Base-by-base conservation (phyloP, 768 basidiomycete genomes). In the Mycena vulgaris region DNA sequence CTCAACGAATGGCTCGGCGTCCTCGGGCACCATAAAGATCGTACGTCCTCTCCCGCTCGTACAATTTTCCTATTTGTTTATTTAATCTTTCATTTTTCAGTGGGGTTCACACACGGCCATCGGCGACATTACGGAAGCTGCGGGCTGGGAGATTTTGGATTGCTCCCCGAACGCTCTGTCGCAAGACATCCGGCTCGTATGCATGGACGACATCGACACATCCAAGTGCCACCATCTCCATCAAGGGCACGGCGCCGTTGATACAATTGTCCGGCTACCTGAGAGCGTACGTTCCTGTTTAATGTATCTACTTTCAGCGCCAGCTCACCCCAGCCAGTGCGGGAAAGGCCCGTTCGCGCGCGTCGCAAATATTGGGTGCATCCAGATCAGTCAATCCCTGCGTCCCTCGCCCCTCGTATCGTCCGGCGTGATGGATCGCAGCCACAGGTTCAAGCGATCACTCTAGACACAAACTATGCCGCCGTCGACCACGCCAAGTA, bases 211-310 rank as follows among this genome's bases (percentile, higher is more conserved):
- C 56, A 49, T 33, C 13, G 35, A 53, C 45, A 28, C 23, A 14
- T 48, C 64, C 5, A 58, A 48, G 49, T 73, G 72, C 65, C 39
- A 67, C 27, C 68, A 73, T 30, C 68, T 73, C 14, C 68, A 42
- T 33, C 11, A 31, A 9, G 64, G 64, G 0, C 56, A 64, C 37
- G 78, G 80, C 17, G 80, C 78, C 2, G 79, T 70, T 23, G 75
- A 79, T 60, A 83, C 78, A 9, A 72, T 83, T 28, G 81, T 83
- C 23, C 75, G 80, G 16, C 66, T 83, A 0, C 80, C 82, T 8
- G 75, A 81, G 52, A 71, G 61, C 65, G 81, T 82, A 37, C 39
- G 78, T 33, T 30, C n/a, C 9, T 19, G 3, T 30, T 11, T 5
- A 4, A 21, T 16, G 45, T 10, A 28, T 4, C n/a, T 35, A 13